Evolutionary conservation across 257 asterid species (phyloP), one percentile per base, ranked within the genome.

Genomic region (Salvia miltiorrhiza): DNA sequence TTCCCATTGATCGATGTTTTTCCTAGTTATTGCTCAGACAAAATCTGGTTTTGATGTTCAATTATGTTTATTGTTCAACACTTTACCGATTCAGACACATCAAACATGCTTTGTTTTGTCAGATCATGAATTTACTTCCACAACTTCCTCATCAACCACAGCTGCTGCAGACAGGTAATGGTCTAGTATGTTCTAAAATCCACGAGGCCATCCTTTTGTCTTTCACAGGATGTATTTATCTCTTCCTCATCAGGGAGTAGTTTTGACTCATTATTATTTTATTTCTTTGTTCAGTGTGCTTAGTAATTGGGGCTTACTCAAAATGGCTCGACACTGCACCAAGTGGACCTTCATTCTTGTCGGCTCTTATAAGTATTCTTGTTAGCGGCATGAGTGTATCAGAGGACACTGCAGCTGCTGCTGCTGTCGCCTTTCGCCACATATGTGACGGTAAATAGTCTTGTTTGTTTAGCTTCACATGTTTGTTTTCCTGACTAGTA

Each of bases 371-470:
- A 79, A 90, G 88, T 78, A 94, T 91, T 83, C 97, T 94, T 77
- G 99, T 94, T 55, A 83, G 79, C 28, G 96, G 99, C 79, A 90
- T 94, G 99, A 85, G 95, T 80, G 72, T 81, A 65, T 86, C 94
- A 63, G 97, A 91, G 85, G 99, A 94, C 78, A 79, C 97, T 59
- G 99, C 99, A 45, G 90, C 97, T 9, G 99, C 97, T 5, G 99
- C 99, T 76, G 88, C 96, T 60, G 66, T 88, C 86, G 97, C 99
- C 23, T 89, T 94, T 77, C 90, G 95, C 65, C 95, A 91, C 82
- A 91, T 94, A 65, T 94, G 99, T 65, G 88, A 80, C 56, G 96
- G 99, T 89, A 82, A 74, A 58, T 58, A 19, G 69, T 72, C 61
- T 55, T 67, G 47, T 48, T 75, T 65, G 16, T 64, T 61, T 66